These are phyloP conservation scores for Domatiomyces catenatus DNA, from an alignment of 2,329 filamentous ascomycete genomes.

Conservation along the genomic window DNA sequence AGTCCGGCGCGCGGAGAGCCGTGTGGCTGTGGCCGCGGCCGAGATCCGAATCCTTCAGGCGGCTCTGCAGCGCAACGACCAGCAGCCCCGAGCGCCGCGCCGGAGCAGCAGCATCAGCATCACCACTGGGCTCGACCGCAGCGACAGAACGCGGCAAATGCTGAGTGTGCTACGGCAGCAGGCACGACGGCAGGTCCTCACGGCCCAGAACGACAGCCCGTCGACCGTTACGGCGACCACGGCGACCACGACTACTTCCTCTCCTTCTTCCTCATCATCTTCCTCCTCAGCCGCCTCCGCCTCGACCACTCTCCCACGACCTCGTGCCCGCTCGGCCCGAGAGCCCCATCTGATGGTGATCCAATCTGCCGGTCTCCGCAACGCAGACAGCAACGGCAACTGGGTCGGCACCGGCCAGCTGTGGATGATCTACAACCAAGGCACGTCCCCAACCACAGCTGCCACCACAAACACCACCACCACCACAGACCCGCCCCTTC, in stretches of 20 bases:
- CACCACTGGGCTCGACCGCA: not conserved
- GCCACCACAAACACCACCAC: not conserved
- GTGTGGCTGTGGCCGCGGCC: constrained; percentile 10
- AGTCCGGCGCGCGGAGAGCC: constrained; percentile 13
- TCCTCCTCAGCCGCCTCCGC: too few relatives aligned
- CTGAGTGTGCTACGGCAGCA: not conserved
- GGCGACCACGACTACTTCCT: too few relatives aligned
- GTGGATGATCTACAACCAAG: constrained; percentile 8
- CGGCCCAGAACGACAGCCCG: not conserved
- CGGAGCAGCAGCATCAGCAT: not conserved
- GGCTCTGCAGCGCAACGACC: constrained; percentile 2
- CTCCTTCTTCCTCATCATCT: not conserved
- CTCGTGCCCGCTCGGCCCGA: not conserved
- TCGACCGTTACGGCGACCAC: not conserved
- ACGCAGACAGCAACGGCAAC: constrained; percentile 16
- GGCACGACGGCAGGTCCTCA: not conserved
- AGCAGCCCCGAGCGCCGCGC: not conserved
- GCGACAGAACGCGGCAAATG: constrained; percentile 1
- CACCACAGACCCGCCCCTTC: too few relatives aligned
- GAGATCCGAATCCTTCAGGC: constrained; percentile 10
- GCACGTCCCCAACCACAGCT: too few relatives aligned
- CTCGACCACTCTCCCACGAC: not conserved
- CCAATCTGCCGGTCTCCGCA: constrained; percentile 2
- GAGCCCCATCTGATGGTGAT: constrained; percentile 5
- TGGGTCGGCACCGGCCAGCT: constrained; percentile 16